Evolutionary conservation across 2,329 filamentous ascomycete species (phyloP), one percentile per base, ranked within the genome.

Genomic region (Aspergillus brunneoviolaceus): DNA sequence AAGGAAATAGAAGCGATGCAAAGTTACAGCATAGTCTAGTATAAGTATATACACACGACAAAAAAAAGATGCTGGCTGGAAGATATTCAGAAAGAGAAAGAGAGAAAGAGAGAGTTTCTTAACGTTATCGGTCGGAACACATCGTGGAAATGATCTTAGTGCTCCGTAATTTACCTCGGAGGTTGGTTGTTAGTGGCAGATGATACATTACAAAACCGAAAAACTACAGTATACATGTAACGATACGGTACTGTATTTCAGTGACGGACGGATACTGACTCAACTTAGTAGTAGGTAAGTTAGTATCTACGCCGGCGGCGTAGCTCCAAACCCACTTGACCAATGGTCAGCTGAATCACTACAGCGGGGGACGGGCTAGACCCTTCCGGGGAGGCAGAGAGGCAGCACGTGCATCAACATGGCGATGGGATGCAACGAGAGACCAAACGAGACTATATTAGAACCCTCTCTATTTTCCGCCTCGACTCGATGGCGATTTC

Each of bases 331-430:
- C 16, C 14, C 16, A 19, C 5, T 45, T n/a, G 39, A 35, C 39
- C 39, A 45, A 45, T 45, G 16, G 39, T 45, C 39, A 45, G 39
- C 14, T 19, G 39, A 45, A 19, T 16, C 2, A 45, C n/a, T 45
- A 45, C 39, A n/a, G 39, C 16, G 39, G 39, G 39, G 39, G n/a
- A 6, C 39, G 39, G 39, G 39, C 58, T 60, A 42, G 21, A 42
- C 51, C 21, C 2, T 14, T 23, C n/a, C 2, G 27, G 16, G 39
- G 25, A 45, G 35, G 14, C 5, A 45, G 45, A 42, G 27, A 39
- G 52, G 52, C 23, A 21, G 53, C 53, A 55, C 53, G 53, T 55
- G 53, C 53, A 33, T 49, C 27, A 35, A 49, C 49, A 35, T 31
- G 29, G 53, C 53, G 53, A 55, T 49, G 42, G 53, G 23, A 55